Evolutionary conservation across 1,284 basidiomycete genomes (phyloP), one percentile per base, ranked within the genome.

Genomic region (Irpex sp.): DNA sequence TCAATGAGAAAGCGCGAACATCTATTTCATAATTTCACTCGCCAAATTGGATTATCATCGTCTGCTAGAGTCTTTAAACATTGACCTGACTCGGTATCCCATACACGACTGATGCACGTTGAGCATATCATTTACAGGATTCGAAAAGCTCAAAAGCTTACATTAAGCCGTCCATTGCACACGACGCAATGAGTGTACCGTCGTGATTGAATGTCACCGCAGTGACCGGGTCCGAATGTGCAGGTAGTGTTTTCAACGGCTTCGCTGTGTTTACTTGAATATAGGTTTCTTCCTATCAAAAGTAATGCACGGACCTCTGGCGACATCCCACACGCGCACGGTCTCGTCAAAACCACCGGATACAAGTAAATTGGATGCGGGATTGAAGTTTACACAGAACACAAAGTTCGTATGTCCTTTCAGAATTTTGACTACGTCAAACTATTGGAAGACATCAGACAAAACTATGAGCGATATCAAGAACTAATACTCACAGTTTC

Each of bases 51-150:
- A 77, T 97, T 97, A 66, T 96, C 94, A 70, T 96, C 95, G 69
- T 98, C 96, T 9, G 96, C 95, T 31, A 99, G 76, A 3, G 97
- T 99, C 75, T 97, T 98, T 50, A 99, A 81, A 77, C 97, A 99
- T 75, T 98, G 95, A 1, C 96, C 97, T 0, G 95, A 96, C 61
- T 94, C 90, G 0, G 94, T 90, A 71, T 98, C 96, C 97, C 97
- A 99, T 66, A 97, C 86, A 59, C 96, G 95, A 73, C 95, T 97
- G 62, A 47, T 39, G n/a, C 43, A 46, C 11, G 9, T 46, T 46
- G 11, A 46, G 43, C 43, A 46, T n/a, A 26, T 46, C 9, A 46
- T 37, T 37, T 62, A 60, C 61, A 43, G 55, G 31, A 11, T 37
- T 50, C 62, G 33, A 36, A 59, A 33, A 11, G 26, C 26, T 26